Conservation (phyloP, 495 filamentous ascomycete species). For the Penicillium canescens region DNA sequence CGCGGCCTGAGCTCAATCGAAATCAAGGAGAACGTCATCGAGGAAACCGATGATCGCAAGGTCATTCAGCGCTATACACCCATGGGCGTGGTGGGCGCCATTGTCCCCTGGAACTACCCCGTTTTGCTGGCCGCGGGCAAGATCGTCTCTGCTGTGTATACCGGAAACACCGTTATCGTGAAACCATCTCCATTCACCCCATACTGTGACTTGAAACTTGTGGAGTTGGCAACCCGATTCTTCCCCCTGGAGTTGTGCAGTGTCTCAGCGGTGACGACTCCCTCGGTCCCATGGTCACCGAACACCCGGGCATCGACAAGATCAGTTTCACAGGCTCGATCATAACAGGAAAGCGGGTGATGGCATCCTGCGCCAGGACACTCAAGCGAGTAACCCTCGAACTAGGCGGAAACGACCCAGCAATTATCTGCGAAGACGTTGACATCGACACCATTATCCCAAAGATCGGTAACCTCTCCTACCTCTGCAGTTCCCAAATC, state of each 20-base stretch:
- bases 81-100: constrained; percentile 58
- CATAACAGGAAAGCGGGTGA: constrained; percentile 62
- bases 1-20: constrained; percentile 20
- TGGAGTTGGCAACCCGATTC: constrained; percentile 58
- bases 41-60: constrained; percentile 49
- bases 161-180: constrained; percentile 60
- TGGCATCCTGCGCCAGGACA: constrained; percentile 58
- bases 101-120: constrained; percentile 66
- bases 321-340: constrained; percentile 71
- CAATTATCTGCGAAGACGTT: constrained; percentile 64
- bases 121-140: constrained; percentile 59
- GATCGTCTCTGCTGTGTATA: constrained; percentile 54
- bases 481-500: constrained; percentile 58
- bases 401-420: constrained; percentile 67
- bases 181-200: constrained; percentile 69
- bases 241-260: constrained; percentile 67
- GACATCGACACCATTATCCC: constrained; percentile 62
- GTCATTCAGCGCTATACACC: constrained; percentile 55
- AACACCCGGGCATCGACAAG: constrained; percentile 63
- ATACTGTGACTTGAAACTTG: constrained; percentile 64
- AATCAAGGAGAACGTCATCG: constrained; percentile 31
- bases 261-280: constrained; percentile 65
- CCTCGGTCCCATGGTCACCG: constrained; percentile 58
- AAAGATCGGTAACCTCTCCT: constrained; percentile 46
- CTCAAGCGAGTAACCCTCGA: constrained; percentile 63